Evolutionary conservation across 2,329 filamentous ascomycete species (phyloP).

Genomic region (Sporothrix protearum): DNA sequence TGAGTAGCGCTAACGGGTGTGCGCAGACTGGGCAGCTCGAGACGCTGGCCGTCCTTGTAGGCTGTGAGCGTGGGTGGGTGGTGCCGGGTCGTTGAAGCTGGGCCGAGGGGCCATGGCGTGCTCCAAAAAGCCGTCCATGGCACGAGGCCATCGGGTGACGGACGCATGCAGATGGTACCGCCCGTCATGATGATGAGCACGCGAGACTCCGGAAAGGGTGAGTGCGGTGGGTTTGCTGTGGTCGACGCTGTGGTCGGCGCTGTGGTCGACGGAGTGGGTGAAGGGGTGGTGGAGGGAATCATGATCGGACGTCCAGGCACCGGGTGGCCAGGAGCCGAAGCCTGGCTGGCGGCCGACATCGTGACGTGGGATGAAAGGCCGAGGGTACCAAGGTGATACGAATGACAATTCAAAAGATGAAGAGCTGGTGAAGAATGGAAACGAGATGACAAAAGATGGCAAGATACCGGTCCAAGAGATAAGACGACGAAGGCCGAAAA

Average conservation of each 20-base stretch:
- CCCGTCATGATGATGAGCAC: constrained; percentile 90
- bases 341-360: constrained; percentile 18
- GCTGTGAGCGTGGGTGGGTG: constrained; percentile 49
- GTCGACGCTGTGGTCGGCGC: too few relatives aligned
- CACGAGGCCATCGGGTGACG: constrained; percentile 72
- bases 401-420: neutral
- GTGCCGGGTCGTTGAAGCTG: constrained; percentile 76
- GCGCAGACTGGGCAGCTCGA: constrained; percentile 63
- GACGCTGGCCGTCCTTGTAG: constrained; percentile 47
- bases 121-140: constrained; percentile 75
- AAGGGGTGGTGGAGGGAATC: neutral
- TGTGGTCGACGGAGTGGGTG: neutral
- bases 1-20: constrained; percentile 78
- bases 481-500: neutral
- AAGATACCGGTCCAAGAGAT: neutral
- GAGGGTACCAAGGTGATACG: neutral
- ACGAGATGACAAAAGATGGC: neutral
- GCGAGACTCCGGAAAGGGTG: constrained; percentile 63
- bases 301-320: neutral
- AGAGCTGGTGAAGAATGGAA: neutral
- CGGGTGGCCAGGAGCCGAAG: neutral
- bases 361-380: neutral
- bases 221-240: neutral
- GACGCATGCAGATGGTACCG: constrained; percentile 87
- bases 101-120: constrained; percentile 77